Evolutionary conservation across 768 basidiomycete species (phyloP).

Genomic region (Clavaria fumosa): DNA sequence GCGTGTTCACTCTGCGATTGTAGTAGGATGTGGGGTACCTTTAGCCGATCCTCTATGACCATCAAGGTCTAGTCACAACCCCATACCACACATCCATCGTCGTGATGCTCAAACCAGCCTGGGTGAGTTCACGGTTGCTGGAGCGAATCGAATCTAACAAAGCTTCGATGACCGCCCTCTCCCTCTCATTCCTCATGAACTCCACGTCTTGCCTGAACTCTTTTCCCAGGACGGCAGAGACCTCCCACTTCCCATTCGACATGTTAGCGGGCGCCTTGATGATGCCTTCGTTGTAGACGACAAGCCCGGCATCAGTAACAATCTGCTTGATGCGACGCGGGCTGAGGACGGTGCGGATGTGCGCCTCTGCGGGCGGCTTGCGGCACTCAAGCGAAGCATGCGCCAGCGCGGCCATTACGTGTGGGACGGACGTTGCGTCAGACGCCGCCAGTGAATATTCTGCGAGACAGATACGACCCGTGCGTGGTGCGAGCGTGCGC

Average conservation of each 20-base stretch:
- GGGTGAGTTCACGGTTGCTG: constrained; percentile 7
- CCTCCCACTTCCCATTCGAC: constrained; percentile 24
- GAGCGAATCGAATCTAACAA: constrained; percentile 16
- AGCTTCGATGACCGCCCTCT: constrained; percentile 18
- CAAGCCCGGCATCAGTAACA: constrained; percentile 14
- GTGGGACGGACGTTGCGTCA: constrained; percentile 13
- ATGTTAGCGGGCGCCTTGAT: constrained; percentile 14
- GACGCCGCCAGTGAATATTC: constrained; percentile 20
- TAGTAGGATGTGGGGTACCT: no score
- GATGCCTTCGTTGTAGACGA: constrained; percentile 11
- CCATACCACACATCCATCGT: constrained; percentile 22
- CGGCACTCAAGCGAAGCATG: constrained; percentile 22
- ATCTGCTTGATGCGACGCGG: constrained; percentile 18
- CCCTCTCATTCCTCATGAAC: constrained; percentile 17
- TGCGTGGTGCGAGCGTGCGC: constrained; percentile 13
- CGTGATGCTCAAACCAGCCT: constrained; percentile 11
- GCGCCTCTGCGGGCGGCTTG: constrained; percentile 16
- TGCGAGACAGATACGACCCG: constrained; percentile 18
- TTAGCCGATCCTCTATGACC: no score
- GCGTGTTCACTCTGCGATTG: no score
- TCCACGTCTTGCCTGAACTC: constrained; percentile 15
- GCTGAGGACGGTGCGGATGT: constrained; percentile 23
- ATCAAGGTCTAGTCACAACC: no score
- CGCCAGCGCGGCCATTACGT: constrained; percentile 22
- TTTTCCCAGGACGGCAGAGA: constrained; percentile 10